Base-by-base conservation (phyloP, 768 basidiomycete genomes). In the Gyrodon lividus region DNA sequence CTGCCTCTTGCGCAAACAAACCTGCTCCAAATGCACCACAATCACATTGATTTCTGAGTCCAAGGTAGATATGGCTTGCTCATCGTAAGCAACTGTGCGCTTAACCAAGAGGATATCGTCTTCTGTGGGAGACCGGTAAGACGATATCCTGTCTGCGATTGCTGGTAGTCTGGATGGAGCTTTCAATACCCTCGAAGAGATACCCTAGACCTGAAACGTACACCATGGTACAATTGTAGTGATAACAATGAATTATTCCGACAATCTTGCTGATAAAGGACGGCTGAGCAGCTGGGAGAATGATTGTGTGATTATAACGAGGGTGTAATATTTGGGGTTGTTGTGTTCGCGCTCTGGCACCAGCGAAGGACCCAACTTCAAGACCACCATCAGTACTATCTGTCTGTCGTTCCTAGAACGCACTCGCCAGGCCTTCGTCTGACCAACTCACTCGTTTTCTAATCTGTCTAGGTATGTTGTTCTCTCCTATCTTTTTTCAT, bases 1-100 rank as follows among this genome's bases (percentile, higher is more conserved):
- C 47, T 71, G 63, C 37, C 60, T 58, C 63, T 74, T 78, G 58
- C 70, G 70, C 47, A 74, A 67, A 50, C 76, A 71, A 19, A 83
- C 67, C 43, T 65, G 69, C 37, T 74, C 71, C 39, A 81, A 63
- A 12, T 70, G 65, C 35, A 63, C 63, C 53, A 72, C 60, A 28
- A 80, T 65, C n/a, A 41, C 51, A 26, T 74, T 70, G 20, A 81
- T 78, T 56, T 78, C 70, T 10, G 58, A 60, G 34, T 83, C 72
- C 34, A 83, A 61, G 23, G 52, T 50, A 16, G 53, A 57, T 42
- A 83, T 71, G 49, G 72, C 70, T 30, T 63, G 56, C 56, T 80
- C 72, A 55, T 83, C 76, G 16, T 60, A 43, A 22, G 60, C 49
- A 47, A 73, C 70, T 33, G 61, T 53, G 43, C 42, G 23, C 28